Evolutionary conservation across 768 basidiomycete genomes (phyloP).

Genomic region (Rhizopogon vinicolor): DNA sequence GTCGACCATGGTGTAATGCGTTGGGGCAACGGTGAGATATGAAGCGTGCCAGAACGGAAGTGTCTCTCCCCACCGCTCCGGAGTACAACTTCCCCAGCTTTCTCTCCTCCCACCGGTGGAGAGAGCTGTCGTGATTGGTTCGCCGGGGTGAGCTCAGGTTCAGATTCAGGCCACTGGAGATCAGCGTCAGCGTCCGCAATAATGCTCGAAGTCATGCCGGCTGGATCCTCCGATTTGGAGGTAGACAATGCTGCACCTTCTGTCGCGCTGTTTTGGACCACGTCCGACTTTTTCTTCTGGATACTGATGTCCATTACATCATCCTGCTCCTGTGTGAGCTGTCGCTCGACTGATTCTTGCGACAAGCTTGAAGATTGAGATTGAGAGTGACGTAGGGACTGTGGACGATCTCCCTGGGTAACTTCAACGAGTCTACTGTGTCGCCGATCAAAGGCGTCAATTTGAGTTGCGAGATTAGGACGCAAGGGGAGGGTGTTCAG

Average conservation of each 20-base stretch:
- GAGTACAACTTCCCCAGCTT: not conserved
- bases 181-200: slow-evolving; percentile 10
- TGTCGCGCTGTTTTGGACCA: not conserved
- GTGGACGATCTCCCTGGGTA: not conserved
- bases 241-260: not conserved
- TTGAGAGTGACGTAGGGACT: not conserved
- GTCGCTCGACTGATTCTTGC: slow-evolving; percentile 40
- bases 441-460: slow-evolving; percentile 16
- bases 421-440: not conserved
- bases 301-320: slow-evolving; percentile 16
- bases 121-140: not conserved
- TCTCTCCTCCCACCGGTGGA: not conserved
- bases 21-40: slow-evolving; percentile 8
- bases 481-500: slow-evolving; percentile 7
- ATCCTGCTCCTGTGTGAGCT: slow-evolving; percentile 45
- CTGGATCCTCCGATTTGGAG: not conserved
- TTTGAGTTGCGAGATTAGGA: slow-evolving; percentile 9
- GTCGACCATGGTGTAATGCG: not conserved
- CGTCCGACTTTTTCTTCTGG: slow-evolving; percentile 5
- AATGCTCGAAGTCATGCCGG: not conserved
- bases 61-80: slow-evolving; percentile 8
- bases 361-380: slow-evolving; percentile 32
- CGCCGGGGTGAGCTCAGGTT: slow-evolving; percentile 10
- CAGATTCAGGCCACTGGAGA: slow-evolving; percentile 23
- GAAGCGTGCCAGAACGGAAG: slow-evolving; percentile 18